Conservation (phyloP, 2,329 filamentous ascomycete genomes). For the Fusarium zealandicum region DNA sequence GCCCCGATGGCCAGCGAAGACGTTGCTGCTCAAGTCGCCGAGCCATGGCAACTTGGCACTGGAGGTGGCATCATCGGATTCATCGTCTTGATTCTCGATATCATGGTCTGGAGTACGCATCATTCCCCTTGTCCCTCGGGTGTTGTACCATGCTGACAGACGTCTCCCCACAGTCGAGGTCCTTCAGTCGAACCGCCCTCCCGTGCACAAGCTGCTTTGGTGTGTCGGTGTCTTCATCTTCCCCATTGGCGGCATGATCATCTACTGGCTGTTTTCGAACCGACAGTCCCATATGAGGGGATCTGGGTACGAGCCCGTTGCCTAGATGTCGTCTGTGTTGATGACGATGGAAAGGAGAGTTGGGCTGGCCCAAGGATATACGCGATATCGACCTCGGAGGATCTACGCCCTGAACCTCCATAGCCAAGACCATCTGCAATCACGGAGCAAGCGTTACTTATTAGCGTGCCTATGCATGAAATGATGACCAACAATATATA, state of each 20-base stretch:
- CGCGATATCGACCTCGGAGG: too few relatives aligned
- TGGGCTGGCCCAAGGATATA: too few relatives aligned
- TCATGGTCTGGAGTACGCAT: constrained; percentile 67
- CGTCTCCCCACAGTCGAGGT: constrained; percentile 61
- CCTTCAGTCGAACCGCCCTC: constrained; percentile 67
- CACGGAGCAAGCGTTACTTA: too few relatives aligned
- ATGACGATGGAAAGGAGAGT: too few relatives aligned
- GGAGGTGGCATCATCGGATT: constrained; percentile 69
- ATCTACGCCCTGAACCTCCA: too few relatives aligned
- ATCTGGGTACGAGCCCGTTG: constrained; percentile 59
- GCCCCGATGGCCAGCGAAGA: constrained; percentile 47
- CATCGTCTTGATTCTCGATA: constrained; percentile 66
- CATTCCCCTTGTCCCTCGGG: background rate
- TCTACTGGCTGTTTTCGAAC: constrained; percentile 72
- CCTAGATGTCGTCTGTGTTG: constrained; percentile 2
- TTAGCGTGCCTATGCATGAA: too few relatives aligned
- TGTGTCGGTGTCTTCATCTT: constrained; percentile 69
- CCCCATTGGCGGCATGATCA: constrained; percentile 65
- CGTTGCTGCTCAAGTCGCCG: constrained; percentile 47
- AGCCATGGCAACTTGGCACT: constrained; percentile 65
- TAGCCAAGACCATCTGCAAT: too few relatives aligned
- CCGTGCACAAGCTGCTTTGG: constrained; percentile 67
- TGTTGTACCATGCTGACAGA: constrained; percentile 11
- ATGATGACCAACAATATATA: too few relatives aligned
- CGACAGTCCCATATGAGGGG: constrained; percentile 61